These are phyloP conservation scores for Amanita phalloides DNA, from an alignment of 768 basidiomycete species.

Conservation along the genomic window DNA sequence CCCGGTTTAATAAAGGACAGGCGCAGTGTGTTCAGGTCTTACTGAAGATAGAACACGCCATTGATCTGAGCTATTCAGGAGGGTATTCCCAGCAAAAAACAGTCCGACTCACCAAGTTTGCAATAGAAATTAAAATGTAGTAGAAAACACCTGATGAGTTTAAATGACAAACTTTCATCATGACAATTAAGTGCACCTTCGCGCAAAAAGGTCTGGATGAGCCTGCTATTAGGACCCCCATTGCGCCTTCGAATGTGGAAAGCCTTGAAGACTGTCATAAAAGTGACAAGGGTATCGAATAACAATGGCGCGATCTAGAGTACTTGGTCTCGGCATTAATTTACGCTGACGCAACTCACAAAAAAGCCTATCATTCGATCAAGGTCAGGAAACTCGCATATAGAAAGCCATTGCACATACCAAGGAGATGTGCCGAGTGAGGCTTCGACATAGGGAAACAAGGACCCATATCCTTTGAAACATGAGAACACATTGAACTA, in stretches of 20 bases:
- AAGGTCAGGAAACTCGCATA: conserved; percentile 6
- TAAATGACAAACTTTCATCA: background rate
- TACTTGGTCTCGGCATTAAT: background rate
- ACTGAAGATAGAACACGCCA: conserved; percentile 84
- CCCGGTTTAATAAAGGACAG: conserved; percentile 8
- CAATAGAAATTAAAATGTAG: conserved; percentile 78
- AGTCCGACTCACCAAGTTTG: conserved; percentile 46
- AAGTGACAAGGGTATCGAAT: conserved; percentile 72
- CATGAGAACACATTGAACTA: background rate
- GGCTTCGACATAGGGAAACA: conserved; percentile 78
- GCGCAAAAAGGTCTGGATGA: conserved; percentile 77
- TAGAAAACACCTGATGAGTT: conserved; percentile 59
- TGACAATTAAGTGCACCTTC: conserved; percentile 39
- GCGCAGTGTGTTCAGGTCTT: conserved; percentile 14
- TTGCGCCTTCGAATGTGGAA: conserved; percentile 66
- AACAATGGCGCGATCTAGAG: conserved; percentile 69
- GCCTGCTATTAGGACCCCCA: conserved; percentile 65
- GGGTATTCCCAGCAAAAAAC: background rate
- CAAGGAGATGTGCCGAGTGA: conserved; percentile 73
- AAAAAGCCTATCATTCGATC: conserved; percentile 35
- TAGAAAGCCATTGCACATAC: conserved; percentile 23
- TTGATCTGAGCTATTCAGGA: conserved; percentile 37
- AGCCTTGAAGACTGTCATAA: conserved; percentile 74
- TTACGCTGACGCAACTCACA: conserved; percentile 24
- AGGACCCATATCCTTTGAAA: conserved; percentile 40